Evolutionary conservation across 768 basidiomycete genomes (phyloP), one percentile per base, ranked within the genome.

Genomic region (Boletus vinaceobasis): DNA sequence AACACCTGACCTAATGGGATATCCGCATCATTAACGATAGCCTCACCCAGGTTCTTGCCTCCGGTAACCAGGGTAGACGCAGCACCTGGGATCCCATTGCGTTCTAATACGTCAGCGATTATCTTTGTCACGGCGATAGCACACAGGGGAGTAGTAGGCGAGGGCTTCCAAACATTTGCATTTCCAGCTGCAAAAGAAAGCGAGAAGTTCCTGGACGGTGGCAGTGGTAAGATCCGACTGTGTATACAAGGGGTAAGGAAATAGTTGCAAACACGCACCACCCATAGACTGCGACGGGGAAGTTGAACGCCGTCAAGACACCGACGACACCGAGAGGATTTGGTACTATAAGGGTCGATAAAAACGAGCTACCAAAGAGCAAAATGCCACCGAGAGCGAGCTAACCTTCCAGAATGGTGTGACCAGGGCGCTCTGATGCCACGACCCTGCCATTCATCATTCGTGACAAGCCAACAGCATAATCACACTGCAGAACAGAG

Each of bases 151-250:
- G 95, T 98, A 3, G 80, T 89, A 2, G 87, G 91, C 0, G 93
- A 89, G 7, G 95, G 95, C 68, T 98, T 98, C 95, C 95, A 98
- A 43, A 98, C 70, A 0, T 93, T 95, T 2, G 93, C 87, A 70
- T 98, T 98, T 17, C 94, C 94, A 29, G 90, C 88, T 2, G 90
- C 87, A 54, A 98, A 74, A 5, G 93, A 90, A 23, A 98, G 78
- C 2, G 93, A 82, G 47, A 96, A 75, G 71, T 98, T 98, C 94
- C 94, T 93, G 64, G 31, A 37, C 14, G 48, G 37, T 19, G 7
- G n/a, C 48, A 57, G 44, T 21, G 54, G 42, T 51, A 32, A 66
- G 50, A 59, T 55, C 44, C 45, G 35, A 38, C 37, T 26, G 39
- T 46, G 29, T 48, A 46, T 23, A 42, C 38, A 52, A 47, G 53